Evolutionary conservation across 2,329 filamentous ascomycete species (phyloP).

Genomic region (Verruconis gallopava): DNA sequence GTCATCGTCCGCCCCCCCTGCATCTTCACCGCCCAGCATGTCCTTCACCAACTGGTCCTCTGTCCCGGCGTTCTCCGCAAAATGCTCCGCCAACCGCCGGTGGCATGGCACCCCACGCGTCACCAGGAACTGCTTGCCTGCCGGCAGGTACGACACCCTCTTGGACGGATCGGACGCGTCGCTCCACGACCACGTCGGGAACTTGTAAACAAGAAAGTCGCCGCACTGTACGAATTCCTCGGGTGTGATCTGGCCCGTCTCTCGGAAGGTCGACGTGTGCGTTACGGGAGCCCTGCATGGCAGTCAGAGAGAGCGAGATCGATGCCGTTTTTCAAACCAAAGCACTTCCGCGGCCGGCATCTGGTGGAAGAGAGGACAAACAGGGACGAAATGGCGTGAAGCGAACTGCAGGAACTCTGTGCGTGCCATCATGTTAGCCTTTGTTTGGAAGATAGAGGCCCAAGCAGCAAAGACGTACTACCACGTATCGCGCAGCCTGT

Average conservation of each 20-base stretch:
- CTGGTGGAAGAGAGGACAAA: too few species aligned
- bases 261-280: slow-evolving; percentile 84
- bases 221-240: slow-evolving; percentile 93
- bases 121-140: slow-evolving; percentile 88
- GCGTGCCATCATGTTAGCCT: too few species aligned
- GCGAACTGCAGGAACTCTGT: too few species aligned
- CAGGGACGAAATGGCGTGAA: too few species aligned
- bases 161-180: slow-evolving; percentile 72
- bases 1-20: slow-evolving; percentile 49
- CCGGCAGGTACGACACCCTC: slow-evolving; percentile 67
- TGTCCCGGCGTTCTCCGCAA: slow-evolving; percentile 73
- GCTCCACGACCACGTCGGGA: slow-evolving; percentile 95
- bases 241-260: slow-evolving; percentile 88
- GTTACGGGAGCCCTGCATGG: slow-evolving; percentile 66
- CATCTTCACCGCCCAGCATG: slow-evolving; percentile 44
- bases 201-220: slow-evolving; percentile 98
- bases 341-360: too few species aligned
- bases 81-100: slow-evolving; percentile 77
- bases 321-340: too few species aligned
- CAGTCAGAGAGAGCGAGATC: too few species aligned
- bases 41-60: slow-evolving; percentile 80
- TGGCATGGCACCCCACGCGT: slow-evolving; percentile 92
- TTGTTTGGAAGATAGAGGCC: too few species aligned
- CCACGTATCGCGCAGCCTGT: slow-evolving; percentile 6
- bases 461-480: too few species aligned